Conservation (phyloP, 495 filamentous ascomycete genomes). For the Aspergillus cavernicola region DNA sequence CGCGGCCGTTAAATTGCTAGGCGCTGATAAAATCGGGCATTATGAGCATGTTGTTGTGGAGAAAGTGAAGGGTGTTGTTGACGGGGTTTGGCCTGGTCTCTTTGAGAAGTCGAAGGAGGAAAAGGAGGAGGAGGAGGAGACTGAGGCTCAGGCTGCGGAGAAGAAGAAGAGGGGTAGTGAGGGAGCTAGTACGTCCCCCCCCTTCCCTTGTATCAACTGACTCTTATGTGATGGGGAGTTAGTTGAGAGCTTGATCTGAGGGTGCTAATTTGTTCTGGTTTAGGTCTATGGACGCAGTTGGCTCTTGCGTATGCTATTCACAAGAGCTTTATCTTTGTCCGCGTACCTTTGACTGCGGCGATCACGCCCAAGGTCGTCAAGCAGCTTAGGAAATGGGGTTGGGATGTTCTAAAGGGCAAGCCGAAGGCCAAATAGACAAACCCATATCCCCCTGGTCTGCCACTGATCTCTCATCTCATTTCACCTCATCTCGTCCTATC, state of each 20-base stretch:
- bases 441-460: neutral
- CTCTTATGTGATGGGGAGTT: too few species aligned
- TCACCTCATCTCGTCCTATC: neutral
- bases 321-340: conserved; percentile 95
- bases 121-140: conserved; percentile 17
- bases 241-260: too few species aligned
- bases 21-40: conserved; percentile 77
- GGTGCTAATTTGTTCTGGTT: neutral
- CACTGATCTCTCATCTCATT: neutral
- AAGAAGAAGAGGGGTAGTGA: conserved; percentile 15
- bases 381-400: conserved; percentile 78
- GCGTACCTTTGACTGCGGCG: conserved; percentile 84
- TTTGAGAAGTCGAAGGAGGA: conserved; percentile 15
- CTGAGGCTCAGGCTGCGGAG: conserved; percentile 30
- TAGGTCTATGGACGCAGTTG: conserved; percentile 81
- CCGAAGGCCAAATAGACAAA: conserved; percentile 39
- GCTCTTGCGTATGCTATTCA: conserved; percentile 95
- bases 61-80: conserved; percentile 28
- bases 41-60: conserved; percentile 49
- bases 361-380: conserved; percentile 91
- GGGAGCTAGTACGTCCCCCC: conserved; percentile 49
- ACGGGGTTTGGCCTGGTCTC: conserved; percentile 26
- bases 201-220: neutral
- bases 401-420: conserved; percentile 63
- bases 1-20: conserved; percentile 73